Evolutionary conservation across 345 rosid species (phyloP).

Genomic region (Dimocarpus longan): DNA sequence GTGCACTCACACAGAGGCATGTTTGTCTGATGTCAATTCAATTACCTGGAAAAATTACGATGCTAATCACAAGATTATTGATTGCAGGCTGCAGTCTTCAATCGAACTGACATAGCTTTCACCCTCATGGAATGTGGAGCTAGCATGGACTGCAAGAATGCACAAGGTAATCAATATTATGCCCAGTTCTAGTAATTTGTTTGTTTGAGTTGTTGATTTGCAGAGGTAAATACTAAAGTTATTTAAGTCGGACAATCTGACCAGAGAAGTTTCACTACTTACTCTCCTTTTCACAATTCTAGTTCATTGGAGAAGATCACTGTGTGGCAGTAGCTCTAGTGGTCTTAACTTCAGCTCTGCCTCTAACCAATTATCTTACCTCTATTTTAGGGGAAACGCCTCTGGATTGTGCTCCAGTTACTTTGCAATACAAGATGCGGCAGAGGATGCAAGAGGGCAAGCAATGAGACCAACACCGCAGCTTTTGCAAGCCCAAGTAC

Average conservation of each 20-base stretch:
- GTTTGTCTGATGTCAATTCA: background rate
- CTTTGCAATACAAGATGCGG: slow-evolving; percentile 83
- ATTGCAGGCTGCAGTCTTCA: slow-evolving; percentile 77
- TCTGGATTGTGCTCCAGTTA: slow-evolving; percentile 86
- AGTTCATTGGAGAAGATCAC: background rate
- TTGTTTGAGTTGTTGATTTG: background rate
- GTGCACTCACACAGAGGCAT: background rate
- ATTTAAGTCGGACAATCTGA: background rate
- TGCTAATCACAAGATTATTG: slow-evolving; percentile 25
- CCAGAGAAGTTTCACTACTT: background rate
- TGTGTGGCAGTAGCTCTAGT: background rate
- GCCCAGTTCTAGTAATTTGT: background rate
- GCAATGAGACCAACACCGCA: slow-evolving; percentile 4
- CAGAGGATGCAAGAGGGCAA: slow-evolving; percentile 53
- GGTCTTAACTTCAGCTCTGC: slow-evolving; percentile 11
- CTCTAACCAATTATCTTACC: background rate
- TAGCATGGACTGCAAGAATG: slow-evolving; percentile 78
- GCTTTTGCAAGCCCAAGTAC: slow-evolving; percentile 9
- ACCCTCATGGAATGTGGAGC: slow-evolving; percentile 84
- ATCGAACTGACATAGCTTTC: slow-evolving; percentile 76
- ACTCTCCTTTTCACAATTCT: background rate
- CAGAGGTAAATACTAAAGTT: background rate
- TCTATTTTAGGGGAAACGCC: slow-evolving; percentile 75
- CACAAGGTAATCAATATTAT: slow-evolving; percentile 63
- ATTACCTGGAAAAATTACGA: slow-evolving; percentile 8